Evolutionary conservation across 345 rosid species (phyloP).

Genomic region (Salix koriyanagi): DNA sequence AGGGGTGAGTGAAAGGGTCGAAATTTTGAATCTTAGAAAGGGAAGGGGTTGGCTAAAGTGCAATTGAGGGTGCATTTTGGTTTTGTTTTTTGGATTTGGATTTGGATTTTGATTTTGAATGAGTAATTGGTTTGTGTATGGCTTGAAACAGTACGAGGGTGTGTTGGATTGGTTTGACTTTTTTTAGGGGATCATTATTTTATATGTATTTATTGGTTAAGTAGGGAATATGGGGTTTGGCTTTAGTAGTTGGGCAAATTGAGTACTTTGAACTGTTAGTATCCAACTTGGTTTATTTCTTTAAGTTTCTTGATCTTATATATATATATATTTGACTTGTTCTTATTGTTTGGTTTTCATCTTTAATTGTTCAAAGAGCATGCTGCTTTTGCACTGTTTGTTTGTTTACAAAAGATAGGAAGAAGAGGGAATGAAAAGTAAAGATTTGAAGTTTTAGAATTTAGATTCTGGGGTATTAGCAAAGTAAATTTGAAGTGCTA

Average conservation of each 20-base stretch:
- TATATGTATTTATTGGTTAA: not conserved
- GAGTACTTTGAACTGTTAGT: not conserved
- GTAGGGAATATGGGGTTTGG: not conserved
- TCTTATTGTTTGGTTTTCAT: not conserved
- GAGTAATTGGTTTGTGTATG: constrained; percentile 1
- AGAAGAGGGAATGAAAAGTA: not conserved
- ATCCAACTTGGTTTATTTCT: not conserved
- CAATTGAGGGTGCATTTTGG: constrained; percentile 1
- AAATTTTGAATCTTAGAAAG: not conserved
- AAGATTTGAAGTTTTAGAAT: not conserved
- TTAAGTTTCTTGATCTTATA: not conserved
- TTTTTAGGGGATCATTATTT: not conserved
- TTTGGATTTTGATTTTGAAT: not conserved
- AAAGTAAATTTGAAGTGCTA: not conserved
- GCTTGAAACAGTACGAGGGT: not conserved
- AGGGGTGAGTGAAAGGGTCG: not conserved
- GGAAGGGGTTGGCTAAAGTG: not conserved
- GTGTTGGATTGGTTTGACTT: not conserved
- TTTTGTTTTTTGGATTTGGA: not conserved
- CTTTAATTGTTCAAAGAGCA: not conserved
- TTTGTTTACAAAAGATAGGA: not conserved
- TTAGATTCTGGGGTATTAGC: not conserved
- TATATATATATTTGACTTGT: not conserved
- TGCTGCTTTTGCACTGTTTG: not conserved
- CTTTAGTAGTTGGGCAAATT: constrained; percentile 12